Percentiles rank a stretch among this genome's conserved stretches.
Evolutionary conservation across 129 eudicot genomes (phyloP).

Genomic region (Sambucus nigra): DNA sequence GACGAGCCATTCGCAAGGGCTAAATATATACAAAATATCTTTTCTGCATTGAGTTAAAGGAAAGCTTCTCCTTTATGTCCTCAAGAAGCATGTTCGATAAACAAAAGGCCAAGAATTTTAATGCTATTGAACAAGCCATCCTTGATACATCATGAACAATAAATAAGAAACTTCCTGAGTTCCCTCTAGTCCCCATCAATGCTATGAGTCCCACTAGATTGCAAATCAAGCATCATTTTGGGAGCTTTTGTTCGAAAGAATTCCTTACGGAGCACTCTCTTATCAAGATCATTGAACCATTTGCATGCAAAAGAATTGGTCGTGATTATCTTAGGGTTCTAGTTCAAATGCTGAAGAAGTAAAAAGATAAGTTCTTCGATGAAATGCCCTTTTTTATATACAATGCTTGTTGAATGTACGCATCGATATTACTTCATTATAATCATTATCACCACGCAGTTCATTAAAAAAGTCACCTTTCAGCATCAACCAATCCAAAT

Average conservation of each 20-base stretch:
- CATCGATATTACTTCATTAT: constrained; percentile 64
- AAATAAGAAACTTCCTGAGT: constrained; percentile 77
- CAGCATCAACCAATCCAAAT: constrained; percentile 8
- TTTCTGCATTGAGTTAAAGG: constrained; percentile 73
- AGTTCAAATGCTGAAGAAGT: constrained; percentile 60
- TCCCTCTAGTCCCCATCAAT: constrained; percentile 97
- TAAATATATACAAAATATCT: constrained; percentile 78
- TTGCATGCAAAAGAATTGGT: constrained; percentile 75
- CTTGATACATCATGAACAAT: constrained; percentile 68
- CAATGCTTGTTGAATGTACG: constrained; percentile 65
- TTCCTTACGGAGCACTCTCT: constrained; percentile 90
- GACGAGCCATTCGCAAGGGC: constrained; percentile 97
- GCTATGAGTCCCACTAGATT: constrained; percentile 77
- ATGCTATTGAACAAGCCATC: constrained; percentile 61
- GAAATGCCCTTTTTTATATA: constrained; percentile 71
- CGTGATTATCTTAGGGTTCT: constrained; percentile 88
- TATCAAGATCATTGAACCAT: constrained; percentile 96
- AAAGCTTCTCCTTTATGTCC: constrained; percentile 80
- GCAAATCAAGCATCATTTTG: constrained; percentile 83
- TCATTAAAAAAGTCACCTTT: constrained; percentile 1
- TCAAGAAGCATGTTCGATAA: constrained; percentile 68
- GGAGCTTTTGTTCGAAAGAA: constrained; percentile 90
- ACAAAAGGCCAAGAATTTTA: constrained; percentile 80
- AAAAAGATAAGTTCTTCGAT: constrained; percentile 74
- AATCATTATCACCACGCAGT: constrained; percentile 29